Percentiles rank a stretch among this genome's conserved stretches.
Conservation (phyloP, 2,329 filamentous ascomycete species). For the Calonectria ilicicola region DNA sequence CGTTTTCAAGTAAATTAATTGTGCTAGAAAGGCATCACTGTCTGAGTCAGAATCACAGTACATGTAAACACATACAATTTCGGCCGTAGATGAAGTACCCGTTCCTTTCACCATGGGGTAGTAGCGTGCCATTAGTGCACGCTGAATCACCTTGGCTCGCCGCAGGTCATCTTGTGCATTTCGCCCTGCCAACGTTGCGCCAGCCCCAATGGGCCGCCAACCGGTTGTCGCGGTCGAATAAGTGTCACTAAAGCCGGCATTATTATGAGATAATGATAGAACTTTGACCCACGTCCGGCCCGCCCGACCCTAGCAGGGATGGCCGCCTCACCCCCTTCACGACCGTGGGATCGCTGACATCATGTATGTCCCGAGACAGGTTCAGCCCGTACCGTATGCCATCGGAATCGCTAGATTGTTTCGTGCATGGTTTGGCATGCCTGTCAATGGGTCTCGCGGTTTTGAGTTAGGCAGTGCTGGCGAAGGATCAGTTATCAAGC, state of each 20-base stretch:
- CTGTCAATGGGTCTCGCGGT: neutral
- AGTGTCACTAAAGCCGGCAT: neutral
- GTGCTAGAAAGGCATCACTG: too few relatives aligned
- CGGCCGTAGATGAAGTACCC: neutral
- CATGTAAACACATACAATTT: neutral
- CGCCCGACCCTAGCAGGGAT: neutral
- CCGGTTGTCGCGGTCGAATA: neutral
- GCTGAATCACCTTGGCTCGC: neutral
- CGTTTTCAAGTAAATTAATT: neutral
- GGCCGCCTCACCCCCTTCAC: neutral
- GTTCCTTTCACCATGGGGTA: neutral
- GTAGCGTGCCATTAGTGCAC: neutral
- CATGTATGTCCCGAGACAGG: neutral
- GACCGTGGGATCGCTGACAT: neutral
- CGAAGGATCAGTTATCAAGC: conserved; percentile 1
- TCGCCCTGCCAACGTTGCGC: neutral
- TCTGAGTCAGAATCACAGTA: neutral
- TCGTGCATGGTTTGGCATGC: neutral
- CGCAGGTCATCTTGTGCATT: neutral
- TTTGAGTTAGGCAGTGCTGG: neutral
- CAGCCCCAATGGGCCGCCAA: neutral
- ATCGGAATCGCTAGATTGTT: neutral
- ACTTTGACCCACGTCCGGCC: neutral
- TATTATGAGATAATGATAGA: neutral
- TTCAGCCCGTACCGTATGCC: neutral